A percentile compares a stretch with the other conserved stretches of the same genome.
Conservation (phyloP, 441 rosid species). For the Jatropha multifida region DNA sequence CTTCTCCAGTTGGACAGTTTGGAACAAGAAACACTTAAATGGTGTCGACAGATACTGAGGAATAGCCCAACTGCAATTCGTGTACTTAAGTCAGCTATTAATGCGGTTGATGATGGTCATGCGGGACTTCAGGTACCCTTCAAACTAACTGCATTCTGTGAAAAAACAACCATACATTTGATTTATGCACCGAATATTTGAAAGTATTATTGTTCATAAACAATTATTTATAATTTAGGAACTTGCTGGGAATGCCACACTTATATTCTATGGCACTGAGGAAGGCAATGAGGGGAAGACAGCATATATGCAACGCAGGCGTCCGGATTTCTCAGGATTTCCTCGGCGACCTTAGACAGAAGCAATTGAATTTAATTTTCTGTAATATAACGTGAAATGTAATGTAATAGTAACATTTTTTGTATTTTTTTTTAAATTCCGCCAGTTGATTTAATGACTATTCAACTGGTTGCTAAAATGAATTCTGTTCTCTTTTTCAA, state of each 20-base stretch:
- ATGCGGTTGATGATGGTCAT: constrained; percentile 90
- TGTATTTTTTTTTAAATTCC: no score
- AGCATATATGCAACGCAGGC: constrained; percentile 68
- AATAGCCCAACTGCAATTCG: constrained; percentile 96
- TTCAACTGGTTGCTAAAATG: no score
- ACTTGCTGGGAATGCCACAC: constrained; percentile 81
- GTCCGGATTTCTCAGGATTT: constrained; percentile 79
- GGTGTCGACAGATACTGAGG: constrained; percentile 85
- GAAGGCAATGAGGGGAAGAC: constrained; percentile 85
- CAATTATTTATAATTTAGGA: constrained; percentile 35
- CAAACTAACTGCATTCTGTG: no score
- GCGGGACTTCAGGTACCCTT: constrained; percentile 80
- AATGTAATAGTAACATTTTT: no score
- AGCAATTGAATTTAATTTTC: no score
- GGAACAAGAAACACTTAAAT: constrained; percentile 83
- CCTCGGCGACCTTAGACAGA: constrained; percentile 54
- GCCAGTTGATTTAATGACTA: no score
- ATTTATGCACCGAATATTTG: no score
- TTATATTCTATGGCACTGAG: constrained; percentile 75
- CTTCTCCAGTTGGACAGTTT: constrained; percentile 60
- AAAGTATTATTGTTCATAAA: neutral
- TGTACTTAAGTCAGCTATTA: constrained; percentile 83
- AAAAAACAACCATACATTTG: no score
- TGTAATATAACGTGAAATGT: neutral
- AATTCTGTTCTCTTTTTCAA: no score